Percentiles rank a stretch among this genome's conserved stretches.
Evolutionary conservation across 2,329 filamentous ascomycete genomes (phyloP).

Genomic region (Phaeophleospora eucalypticola): DNA sequence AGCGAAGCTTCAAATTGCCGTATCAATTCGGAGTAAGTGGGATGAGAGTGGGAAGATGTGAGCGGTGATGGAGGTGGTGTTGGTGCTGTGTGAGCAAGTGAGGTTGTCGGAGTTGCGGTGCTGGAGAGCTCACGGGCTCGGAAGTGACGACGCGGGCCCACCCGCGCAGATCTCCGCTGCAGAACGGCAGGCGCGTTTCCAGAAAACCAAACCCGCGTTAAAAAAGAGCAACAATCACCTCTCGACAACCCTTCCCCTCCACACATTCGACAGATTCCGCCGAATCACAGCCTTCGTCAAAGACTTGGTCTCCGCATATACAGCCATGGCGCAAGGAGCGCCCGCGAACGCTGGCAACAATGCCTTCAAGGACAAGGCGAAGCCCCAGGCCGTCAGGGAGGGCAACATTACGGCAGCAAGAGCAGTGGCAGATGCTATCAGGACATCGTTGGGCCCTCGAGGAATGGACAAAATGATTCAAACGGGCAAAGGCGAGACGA

Average conservation of each 20-base stretch:
- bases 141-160: slow-evolving; percentile 1
- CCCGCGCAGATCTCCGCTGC: not conserved
- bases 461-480: slow-evolving; percentile 99
- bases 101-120: not conserved
- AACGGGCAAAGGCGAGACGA: slow-evolving; percentile 91
- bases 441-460: slow-evolving; percentile 91
- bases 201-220: not conserved
- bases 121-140: not conserved
- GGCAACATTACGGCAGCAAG: slow-evolving; percentile 96
- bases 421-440: slow-evolving; percentile 96
- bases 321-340: slow-evolving; percentile 38
- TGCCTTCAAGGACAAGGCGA: slow-evolving; percentile 85
- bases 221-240: not conserved
- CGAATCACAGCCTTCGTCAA: no score
- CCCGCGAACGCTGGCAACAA: slow-evolving; percentile 54
- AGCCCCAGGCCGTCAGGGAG: slow-evolving; percentile 93
- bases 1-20: no score
- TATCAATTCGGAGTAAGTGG: not conserved
- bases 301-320: not conserved
- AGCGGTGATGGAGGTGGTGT: slow-evolving; percentile 8
- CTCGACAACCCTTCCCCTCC: no score
- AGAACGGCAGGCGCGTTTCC: slow-evolving; percentile 3
- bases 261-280: no score
- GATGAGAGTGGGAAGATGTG: slow-evolving; percentile 1
- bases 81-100: slow-evolving; percentile 1